Evolutionary conservation across 441 rosid genomes (phyloP), one percentile per base, ranked within the genome.

Genomic region (Omphalea diandra): DNA sequence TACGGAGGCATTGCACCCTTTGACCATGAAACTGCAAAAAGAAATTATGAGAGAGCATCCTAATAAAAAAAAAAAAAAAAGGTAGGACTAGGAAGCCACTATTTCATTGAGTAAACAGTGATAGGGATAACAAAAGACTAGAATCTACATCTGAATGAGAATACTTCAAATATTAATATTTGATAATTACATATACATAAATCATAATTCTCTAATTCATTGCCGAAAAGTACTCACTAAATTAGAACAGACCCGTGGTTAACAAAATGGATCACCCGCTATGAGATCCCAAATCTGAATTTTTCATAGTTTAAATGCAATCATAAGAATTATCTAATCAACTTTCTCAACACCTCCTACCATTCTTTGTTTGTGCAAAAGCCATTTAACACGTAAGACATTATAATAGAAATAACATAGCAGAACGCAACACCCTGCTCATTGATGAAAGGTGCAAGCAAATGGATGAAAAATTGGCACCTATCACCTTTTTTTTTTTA

Each of bases 1-100:
- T 82, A 22, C 93, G 91, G 64, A 86, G 80, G 27, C 94, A 73
- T 76, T 83, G 93, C 9, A 84, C 76, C 0, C 81, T 81, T 65
- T 84, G 77, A 41, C 85, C 79, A 55, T 59, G 85, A 52, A 82
- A 73, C 91, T 77, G 75, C 78, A 75, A 26, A 73, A 61, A 49
- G 11, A 52, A 36, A 29, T 3, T 31, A 31, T 29, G 65, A 31
- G 47, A 66, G 24, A 56, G 11, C 24, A 40, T 60, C 38, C 33
- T 17, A 15, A 12, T 20, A 36, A 12, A 18, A 22, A 1, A 41
- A 3, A 52, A 52, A 24, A 52, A 35, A 24, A 43, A 47, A 36
- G n/a, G 52, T 24, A 15, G 33, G 15, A 40, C 69, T 11, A n/a
- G n/a, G n/a, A 17, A 61, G 55, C 49, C 52, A 52, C 56, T 49